Conservation (phyloP, 768 basidiomycete species). For the Phylloporus sp. region DNA sequence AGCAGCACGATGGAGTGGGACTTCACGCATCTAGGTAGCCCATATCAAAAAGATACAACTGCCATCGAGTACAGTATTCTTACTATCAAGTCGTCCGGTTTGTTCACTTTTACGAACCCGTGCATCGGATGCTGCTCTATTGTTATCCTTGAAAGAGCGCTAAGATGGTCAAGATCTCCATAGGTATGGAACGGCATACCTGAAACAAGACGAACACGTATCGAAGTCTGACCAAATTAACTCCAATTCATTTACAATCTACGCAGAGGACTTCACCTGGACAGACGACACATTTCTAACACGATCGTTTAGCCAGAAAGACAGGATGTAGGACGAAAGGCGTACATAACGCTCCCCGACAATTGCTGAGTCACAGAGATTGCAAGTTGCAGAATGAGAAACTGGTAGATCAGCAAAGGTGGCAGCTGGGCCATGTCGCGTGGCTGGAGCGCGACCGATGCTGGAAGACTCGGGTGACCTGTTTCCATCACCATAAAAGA, state of each 20-base stretch:
- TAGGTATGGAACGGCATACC: slow-evolving; percentile 31
- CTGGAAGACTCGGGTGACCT: slow-evolving; percentile 21
- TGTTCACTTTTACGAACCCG: slow-evolving; percentile 59
- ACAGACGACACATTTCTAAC: slow-evolving; percentile 71
- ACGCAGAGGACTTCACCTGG: slow-evolving; percentile 36
- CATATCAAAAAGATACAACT: neutral
- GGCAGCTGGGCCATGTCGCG: neutral
- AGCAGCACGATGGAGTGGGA: slow-evolving; percentile 14
- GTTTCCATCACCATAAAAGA: slow-evolving; percentile 33
- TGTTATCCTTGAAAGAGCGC: slow-evolving; percentile 45
- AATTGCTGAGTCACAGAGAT: slow-evolving; percentile 72
- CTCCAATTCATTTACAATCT: neutral
- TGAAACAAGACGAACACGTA: slow-evolving; percentile 65
- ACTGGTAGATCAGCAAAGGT: slow-evolving; percentile 20
- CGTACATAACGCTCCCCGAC: slow-evolving; percentile 69
- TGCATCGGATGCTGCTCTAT: slow-evolving; percentile 72
- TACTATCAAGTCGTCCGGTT: slow-evolving; percentile 54
- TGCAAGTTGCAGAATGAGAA: slow-evolving; percentile 65
- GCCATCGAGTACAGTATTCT: slow-evolving; percentile 17
- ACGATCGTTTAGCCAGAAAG: slow-evolving; percentile 1
- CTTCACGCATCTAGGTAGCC: slow-evolving; percentile 27
- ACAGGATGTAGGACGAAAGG: neutral
- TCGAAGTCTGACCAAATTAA: slow-evolving; percentile 56
- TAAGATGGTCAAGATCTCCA: neutral
- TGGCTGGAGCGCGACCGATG: neutral